phyloP scores from a whole-genome alignment of 805 yeast genomes.

The Lipomyces kockii region DNA sequence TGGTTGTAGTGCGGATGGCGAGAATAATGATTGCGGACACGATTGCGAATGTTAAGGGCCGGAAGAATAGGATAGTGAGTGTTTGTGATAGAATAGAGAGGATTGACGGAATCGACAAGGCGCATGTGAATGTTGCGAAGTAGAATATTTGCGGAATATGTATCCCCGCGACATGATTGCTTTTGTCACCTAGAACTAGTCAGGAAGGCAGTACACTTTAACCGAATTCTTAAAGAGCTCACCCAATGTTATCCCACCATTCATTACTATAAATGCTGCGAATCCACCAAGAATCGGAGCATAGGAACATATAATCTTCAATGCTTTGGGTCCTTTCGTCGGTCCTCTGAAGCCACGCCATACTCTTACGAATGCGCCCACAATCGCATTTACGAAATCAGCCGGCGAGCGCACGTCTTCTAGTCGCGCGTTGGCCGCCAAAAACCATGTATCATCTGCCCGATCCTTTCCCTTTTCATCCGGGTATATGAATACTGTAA shows the following conservation, averaged over 20 bases:
- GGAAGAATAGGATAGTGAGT: constrained; percentile 5
- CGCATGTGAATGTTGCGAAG: constrained; percentile 63
- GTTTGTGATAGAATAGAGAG: constrained; percentile 45
- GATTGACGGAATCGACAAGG: constrained; percentile 81
- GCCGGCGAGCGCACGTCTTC: constrained; percentile 3
- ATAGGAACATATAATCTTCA: constrained; percentile 9
- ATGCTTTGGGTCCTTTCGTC: neutral
- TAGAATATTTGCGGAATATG: constrained; percentile 85
- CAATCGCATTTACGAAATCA: constrained; percentile 8
- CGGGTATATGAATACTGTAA: constrained; percentile 9
- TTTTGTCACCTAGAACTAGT: constrained; percentile 69
- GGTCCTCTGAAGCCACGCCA: constrained; percentile 4
- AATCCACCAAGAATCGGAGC: constrained; percentile 48
- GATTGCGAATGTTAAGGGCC: constrained; percentile 5
- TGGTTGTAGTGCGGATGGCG: constrained; percentile 63
- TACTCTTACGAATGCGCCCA: constrained; percentile 5
- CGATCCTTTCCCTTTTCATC: constrained; percentile 23
- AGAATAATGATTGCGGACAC: constrained; percentile 46
- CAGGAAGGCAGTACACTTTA: neutral
- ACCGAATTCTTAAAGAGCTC: neutral
- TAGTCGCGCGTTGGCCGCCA: constrained; percentile 10
- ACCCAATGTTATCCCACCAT: constrained; percentile 78
- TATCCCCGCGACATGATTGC: constrained; percentile 71
- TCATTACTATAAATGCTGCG: constrained; percentile 59
- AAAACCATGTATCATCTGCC: constrained; percentile 13